Conservation (phyloP, 2,329 filamentous ascomycete genomes). For the Leptodontidium sp. region DNA sequence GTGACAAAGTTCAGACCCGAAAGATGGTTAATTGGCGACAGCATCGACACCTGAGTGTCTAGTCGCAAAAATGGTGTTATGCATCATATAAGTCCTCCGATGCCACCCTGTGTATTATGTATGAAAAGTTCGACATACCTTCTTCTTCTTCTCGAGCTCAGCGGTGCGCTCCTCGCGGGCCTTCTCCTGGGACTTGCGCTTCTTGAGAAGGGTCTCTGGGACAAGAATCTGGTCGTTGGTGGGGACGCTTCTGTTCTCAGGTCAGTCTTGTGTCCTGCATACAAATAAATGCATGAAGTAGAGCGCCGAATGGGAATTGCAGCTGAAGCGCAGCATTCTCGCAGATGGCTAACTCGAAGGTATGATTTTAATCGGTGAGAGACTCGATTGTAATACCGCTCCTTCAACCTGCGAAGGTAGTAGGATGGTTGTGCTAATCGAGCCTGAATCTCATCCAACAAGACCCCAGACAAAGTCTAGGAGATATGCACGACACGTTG, state of each 20-base stretch:
- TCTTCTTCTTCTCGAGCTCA: constrained; percentile 85
- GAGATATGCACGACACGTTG: constrained; percentile 51
- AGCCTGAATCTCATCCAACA: constrained; percentile 74
- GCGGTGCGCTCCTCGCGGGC: constrained; percentile 87
- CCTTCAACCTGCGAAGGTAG: constrained; percentile 37
- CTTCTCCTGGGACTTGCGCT: constrained; percentile 99
- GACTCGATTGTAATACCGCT: constrained; percentile 40
- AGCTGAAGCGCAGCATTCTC: constrained; percentile 92
- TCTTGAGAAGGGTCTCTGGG: constrained; percentile 99
- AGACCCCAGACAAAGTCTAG: constrained; percentile 68
- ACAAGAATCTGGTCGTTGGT: constrained; percentile 96
- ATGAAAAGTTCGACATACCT: constrained; percentile 61
- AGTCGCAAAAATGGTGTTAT: constrained; percentile 87
- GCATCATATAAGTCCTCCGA: constrained; percentile 74
- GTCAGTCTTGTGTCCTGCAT: constrained; percentile 79
- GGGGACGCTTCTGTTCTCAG: constrained; percentile 84
- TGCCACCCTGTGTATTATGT: constrained; percentile 47
- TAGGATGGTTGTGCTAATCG: constrained; percentile 37
- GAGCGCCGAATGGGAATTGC: constrained; percentile 92
- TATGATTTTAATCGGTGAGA: constrained; percentile 82
- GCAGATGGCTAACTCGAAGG: constrained; percentile 83
- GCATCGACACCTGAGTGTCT: constrained; percentile 86
- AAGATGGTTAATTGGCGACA: constrained; percentile 99
- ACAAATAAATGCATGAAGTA: constrained; percentile 64
- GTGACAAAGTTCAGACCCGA: constrained; percentile 83